Conservation (phyloP, 1,139 yeast genomes). For the Pneumocystis canis region DNA sequence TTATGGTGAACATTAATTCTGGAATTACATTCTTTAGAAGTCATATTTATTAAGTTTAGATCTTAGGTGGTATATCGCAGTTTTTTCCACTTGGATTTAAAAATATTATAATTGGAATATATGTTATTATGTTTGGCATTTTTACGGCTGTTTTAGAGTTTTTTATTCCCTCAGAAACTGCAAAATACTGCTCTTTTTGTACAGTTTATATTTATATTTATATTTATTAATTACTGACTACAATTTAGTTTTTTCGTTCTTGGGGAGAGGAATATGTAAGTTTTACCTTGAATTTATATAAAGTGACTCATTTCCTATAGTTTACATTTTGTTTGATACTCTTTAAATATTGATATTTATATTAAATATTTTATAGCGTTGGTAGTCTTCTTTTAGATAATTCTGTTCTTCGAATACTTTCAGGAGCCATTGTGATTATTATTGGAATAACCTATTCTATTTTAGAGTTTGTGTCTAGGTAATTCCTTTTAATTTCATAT, state of each 20-base stretch:
- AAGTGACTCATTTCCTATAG: neutral
- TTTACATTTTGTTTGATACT: neutral
- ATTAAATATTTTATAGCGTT: neutral
- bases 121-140: constrained; percentile 38
- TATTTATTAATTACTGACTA: neutral
- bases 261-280: neutral
- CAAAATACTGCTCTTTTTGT: neutral
- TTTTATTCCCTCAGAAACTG: neutral
- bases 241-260: neutral
- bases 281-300: neutral
- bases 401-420: neutral
- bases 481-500: neutral
- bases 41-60: neutral
- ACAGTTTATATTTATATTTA: neutral
- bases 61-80: constrained; percentile 42
- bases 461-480: neutral
- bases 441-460: neutral
- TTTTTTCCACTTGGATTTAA: constrained; percentile 32
- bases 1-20: constrained; percentile 26
- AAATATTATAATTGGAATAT: constrained; percentile 33
- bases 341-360: neutral
- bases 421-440: neutral
- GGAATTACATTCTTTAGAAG: neutral
- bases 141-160: neutral
- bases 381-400: neutral